Base-by-base conservation (phyloP, 495 filamentous ascomycete genomes). In the Penicillium egyptiacum region DNA sequence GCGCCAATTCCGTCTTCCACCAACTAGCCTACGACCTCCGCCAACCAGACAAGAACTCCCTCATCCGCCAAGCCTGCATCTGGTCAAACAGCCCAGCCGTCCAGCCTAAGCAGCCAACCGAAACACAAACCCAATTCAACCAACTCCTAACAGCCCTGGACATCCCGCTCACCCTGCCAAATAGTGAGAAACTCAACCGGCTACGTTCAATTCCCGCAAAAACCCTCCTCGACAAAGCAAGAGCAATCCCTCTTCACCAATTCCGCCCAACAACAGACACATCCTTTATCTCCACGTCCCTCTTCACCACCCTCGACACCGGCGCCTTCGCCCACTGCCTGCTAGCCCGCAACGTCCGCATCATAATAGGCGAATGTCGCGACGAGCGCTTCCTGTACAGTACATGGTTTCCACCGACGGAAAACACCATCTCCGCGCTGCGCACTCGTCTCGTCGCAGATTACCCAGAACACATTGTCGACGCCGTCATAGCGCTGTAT, bases 1-100 rank as follows among this genome's bases (percentile, higher is more conserved):
- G 87, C 25, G 81, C 84, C 30, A 86, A 88, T 66, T 86, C 84
- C 43, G 81, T 80, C 60, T 78, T 84, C 63, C 74, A 83, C 55
- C 83, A 85, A 69, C 63, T 86, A 4, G 74, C 79, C 31, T 79
- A 83, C 64, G 83, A 86, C 53, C 66, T 85, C 31, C 71, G 70
- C 37, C 70, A 79, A 39, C 72, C 78, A 0, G 66, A 65, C 28
- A 51, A 67, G 8, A 50, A 75, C 25, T 54, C 64, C 30, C 67
- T 83, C 55, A 70, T 84, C 53, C 75, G 70, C 31, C 70, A 77
- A 53, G 75, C 67, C n/a, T 71, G 79, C 35, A 81, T 83, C 70
- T 79, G 74, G 61, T 83, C 80, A 20, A 84, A 85, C 60, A 77
- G 78, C 3, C 80, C 81, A 16, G 80, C 80, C 19, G 70, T 81